These are phyloP conservation scores for Colletotrichum costaricense DNA, from an alignment of 2,329 filamentous ascomycete genomes.

Conservation along the genomic window DNA sequence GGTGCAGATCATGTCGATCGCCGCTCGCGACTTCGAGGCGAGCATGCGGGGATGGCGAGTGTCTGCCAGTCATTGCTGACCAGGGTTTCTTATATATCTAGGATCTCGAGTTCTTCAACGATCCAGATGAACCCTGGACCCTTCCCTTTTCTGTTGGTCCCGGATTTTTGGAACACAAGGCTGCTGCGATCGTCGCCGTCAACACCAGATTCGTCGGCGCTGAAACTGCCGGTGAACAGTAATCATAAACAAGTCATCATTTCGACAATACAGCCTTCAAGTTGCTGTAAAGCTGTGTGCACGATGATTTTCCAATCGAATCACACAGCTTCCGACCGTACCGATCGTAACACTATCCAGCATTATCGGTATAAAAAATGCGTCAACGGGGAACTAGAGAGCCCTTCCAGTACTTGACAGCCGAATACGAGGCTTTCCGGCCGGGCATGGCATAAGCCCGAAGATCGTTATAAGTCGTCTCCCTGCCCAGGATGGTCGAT, in stretches of 20 bases:
- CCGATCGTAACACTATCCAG: background rate
- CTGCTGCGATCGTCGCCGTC: constrained; percentile 25
- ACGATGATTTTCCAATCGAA: background rate
- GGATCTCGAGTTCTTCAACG: constrained; percentile 25
- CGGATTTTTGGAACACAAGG: constrained; percentile 22
- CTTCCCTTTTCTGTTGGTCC: constrained; percentile 23
- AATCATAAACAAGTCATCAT: background rate
- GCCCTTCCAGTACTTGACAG: background rate
- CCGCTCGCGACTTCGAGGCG: constrained; percentile 21
- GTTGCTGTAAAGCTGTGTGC: background rate
- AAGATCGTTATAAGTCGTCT: background rate
- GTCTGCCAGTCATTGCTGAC: constrained; percentile 1
- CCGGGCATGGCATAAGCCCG: background rate
- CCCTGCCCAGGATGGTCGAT: background rate
- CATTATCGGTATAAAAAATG: background rate
- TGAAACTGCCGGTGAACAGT: constrained; percentile 19
- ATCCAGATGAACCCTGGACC: constrained; percentile 26
- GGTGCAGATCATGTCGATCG: constrained; percentile 28
- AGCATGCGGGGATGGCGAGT: constrained; percentile 13
- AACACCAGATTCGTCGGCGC: background rate
- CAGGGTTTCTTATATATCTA: constrained; percentile 15
- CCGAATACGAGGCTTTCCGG: background rate
- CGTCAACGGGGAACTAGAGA: background rate
- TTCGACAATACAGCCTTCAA: background rate
- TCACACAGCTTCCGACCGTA: background rate